phyloP scores from a whole-genome alignment of 1,139 yeast genomes.

The Candida sp. region DNA sequence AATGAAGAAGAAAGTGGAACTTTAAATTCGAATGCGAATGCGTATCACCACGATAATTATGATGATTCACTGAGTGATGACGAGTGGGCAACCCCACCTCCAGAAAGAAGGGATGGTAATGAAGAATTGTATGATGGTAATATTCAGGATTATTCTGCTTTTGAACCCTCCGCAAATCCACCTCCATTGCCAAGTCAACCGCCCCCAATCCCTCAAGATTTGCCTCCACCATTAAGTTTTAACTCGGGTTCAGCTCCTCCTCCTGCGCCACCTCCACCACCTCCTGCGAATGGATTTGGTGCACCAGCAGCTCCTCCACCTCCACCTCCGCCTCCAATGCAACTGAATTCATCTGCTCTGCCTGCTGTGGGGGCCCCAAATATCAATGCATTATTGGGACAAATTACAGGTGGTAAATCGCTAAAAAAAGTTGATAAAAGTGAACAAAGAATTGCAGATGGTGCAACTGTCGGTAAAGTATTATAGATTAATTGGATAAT shows the following conservation, averaged over 20 bases:
- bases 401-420: constrained; percentile 50
- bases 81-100: constrained; percentile 8
- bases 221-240: background rate
- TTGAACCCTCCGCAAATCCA: constrained; percentile 15
- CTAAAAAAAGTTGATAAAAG: constrained; percentile 47
- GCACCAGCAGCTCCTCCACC: constrained; percentile 31
- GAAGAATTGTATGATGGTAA: background rate
- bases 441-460: constrained; percentile 41
- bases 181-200: constrained; percentile 15
- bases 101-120: background rate
- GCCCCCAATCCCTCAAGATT: constrained; percentile 11
- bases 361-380: constrained; percentile 25
- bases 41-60: constrained; percentile 7
- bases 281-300: constrained; percentile 9
- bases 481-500: constrained; percentile 16
- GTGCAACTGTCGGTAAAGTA: constrained; percentile 51
- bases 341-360: constrained; percentile 21
- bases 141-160: constrained; percentile 12
- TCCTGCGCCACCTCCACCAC: constrained; percentile 15
- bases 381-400: constrained; percentile 50
- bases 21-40: background rate
- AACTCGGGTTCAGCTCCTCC: constrained; percentile 3
- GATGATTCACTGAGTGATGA: constrained; percentile 7
- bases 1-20: background rate
- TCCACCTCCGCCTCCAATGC: constrained; percentile 22